These are phyloP conservation scores for Spathaspora arborariae DNA, from an alignment of 805 yeast genomes.

Conservation along the genomic window DNA sequence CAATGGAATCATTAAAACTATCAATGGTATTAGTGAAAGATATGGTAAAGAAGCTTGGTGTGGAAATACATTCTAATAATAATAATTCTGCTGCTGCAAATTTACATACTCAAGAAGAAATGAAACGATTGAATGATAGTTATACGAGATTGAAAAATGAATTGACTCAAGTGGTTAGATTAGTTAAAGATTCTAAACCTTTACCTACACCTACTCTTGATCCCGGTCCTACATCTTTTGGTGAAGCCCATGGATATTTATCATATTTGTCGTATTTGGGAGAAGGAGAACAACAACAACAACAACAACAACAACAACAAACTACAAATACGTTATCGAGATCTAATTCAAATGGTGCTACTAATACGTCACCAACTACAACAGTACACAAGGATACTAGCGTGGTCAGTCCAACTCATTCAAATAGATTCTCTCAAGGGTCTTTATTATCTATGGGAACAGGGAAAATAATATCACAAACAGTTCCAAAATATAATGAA, in stretches of 20 bases:
- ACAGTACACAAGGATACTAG: neutral
- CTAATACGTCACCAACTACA: neutral
- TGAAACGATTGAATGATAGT: conserved; percentile 47
- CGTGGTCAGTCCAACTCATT: conserved; percentile 12
- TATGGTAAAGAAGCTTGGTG: conserved; percentile 24
- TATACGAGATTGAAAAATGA: conserved; percentile 59
- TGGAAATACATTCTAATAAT: conserved; percentile 15
- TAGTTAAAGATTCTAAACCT: conserved; percentile 62
- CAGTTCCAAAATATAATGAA: conserved; percentile 15
- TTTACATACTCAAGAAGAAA: conserved; percentile 19
- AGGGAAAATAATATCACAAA: conserved; percentile 34
- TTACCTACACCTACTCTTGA: conserved; percentile 60
- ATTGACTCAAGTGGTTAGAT: conserved; percentile 57
- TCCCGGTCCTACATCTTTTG: conserved; percentile 27
- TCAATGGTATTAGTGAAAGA: conserved; percentile 34
- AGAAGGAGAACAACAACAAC: neutral
- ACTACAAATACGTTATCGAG: neutral
- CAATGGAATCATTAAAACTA: conserved; percentile 34
- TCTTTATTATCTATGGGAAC: conserved; percentile 39
- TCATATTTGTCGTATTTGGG: neutral
- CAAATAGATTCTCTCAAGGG: conserved; percentile 36
- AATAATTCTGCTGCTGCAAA: conserved; percentile 10
- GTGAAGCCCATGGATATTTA: conserved; percentile 5
- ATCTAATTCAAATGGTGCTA: neutral
- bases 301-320: neutral